phyloP scores from a whole-genome alignment of 2,329 filamentous ascomycete genomes.

The Ophiostoma perfectum region DNA sequence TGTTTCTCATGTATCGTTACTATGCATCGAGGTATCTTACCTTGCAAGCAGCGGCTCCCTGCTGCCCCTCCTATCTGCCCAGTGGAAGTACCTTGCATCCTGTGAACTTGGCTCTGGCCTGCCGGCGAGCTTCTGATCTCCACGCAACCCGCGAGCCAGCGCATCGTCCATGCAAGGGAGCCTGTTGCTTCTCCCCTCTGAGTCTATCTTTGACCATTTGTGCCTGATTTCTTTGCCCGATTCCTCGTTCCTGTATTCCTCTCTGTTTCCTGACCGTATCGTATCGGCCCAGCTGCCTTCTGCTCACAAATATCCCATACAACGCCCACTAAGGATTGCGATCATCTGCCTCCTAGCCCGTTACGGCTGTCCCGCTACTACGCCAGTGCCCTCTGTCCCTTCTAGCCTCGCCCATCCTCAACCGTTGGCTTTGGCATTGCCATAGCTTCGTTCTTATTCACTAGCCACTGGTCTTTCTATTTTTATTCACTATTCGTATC shows the following conservation, averaged over 20 bases:
- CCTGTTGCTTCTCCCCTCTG: no score
- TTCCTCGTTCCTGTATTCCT: neutral
- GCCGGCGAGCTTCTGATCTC: neutral
- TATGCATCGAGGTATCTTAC: no score
- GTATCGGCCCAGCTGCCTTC: neutral
- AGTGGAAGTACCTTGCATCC: slow-evolving; percentile 1
- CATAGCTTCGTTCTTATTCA: neutral
- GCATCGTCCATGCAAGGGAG: slow-evolving; percentile 2
- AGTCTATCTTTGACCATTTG: neutral
- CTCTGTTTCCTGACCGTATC: neutral
- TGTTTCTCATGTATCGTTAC: no score
- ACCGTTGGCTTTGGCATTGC: neutral
- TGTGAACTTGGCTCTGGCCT: neutral
- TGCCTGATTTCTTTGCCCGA: neutral
- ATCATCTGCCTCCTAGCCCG: neutral
- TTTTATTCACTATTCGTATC: neutral
- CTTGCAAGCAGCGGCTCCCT: no score
- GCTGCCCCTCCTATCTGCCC: neutral
- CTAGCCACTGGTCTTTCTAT: neutral
- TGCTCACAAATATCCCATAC: neutral
- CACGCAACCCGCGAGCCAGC: neutral
- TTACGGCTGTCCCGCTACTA: neutral
- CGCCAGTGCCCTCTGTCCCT: neutral
- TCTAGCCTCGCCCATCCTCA: neutral
- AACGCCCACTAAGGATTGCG: neutral